These are phyloP conservation scores for Laguncularia racemosa DNA, from an alignment of 345 rosid genomes.

Conservation along the genomic window DNA sequence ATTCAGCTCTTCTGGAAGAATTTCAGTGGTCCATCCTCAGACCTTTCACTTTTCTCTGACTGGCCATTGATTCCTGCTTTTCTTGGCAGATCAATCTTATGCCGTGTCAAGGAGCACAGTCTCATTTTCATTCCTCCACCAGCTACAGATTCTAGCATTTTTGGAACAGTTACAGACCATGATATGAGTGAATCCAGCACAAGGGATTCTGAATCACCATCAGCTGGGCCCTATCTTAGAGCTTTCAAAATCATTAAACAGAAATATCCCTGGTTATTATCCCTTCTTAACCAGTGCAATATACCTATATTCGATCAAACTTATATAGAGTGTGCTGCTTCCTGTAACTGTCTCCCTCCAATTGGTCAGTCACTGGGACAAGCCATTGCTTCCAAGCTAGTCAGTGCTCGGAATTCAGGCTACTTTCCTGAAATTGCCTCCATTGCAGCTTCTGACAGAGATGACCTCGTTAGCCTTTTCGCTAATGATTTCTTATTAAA, in stretches of 20 bases:
- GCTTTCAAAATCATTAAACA: constrained; percentile 45
- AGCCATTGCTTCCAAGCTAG: constrained; percentile 79
- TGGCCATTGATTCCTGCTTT: constrained; percentile 97
- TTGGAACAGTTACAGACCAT: constrained; percentile 21
- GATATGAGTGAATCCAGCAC: constrained; percentile 24
- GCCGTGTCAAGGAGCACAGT: constrained; percentile 71
- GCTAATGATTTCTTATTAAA: constrained; percentile 58
- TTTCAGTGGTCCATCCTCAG: constrained; percentile 55
- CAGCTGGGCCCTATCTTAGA: constrained; percentile 33
- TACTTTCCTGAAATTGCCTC: constrained; percentile 56
- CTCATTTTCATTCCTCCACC: constrained; percentile 74
- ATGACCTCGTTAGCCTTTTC: constrained; percentile 69
- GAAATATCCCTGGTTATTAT: constrained; percentile 70
- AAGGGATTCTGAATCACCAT: constrained; percentile 31
- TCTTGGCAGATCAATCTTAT: constrained; percentile 79
- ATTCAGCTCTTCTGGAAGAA: constrained; percentile 77
- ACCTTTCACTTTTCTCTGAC: constrained; percentile 63
- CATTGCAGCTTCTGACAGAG: constrained; percentile 50
- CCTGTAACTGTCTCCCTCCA: constrained; percentile 61
- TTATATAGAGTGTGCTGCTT: constrained; percentile 66
- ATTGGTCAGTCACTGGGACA: constrained; percentile 67
- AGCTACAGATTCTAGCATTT: constrained; percentile 21
- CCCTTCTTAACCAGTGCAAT: constrained; percentile 75
- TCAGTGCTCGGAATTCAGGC: constrained; percentile 67
- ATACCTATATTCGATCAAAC: constrained; percentile 69